phyloP scores from a whole-genome alignment of 306 rosid species.

The Cajanus cajan region DNA sequence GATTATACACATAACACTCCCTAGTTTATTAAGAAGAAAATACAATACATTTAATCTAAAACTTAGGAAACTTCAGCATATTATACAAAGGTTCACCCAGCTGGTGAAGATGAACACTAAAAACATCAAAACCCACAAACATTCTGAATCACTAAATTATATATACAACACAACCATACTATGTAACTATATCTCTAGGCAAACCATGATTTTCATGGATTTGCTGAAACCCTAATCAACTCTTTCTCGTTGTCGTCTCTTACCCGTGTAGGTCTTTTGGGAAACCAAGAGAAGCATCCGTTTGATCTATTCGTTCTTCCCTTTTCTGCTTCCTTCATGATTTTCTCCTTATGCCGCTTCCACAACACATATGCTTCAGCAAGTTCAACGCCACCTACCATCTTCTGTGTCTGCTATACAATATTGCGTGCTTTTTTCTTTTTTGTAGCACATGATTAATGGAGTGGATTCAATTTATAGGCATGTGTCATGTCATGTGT shows the following conservation, averaged over 20 bases:
- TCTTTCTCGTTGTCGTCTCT: not conserved
- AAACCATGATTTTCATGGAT: not conserved
- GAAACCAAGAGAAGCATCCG: slow-evolving; percentile 33
- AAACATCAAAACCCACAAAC: not conserved
- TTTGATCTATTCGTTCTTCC: not conserved
- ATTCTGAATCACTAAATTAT: not conserved
- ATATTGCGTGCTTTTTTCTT: not conserved
- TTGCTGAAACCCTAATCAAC: not conserved
- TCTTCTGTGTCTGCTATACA: not conserved
- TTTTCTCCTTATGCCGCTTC: slow-evolving; percentile 23
- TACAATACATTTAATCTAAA: not conserved
- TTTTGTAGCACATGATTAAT: not conserved
- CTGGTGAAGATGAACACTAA: not conserved
- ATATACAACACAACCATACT: not conserved
- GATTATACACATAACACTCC: not conserved
- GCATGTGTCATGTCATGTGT: not conserved
- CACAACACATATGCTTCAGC: slow-evolving; percentile 34
- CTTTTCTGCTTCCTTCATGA: slow-evolving; percentile 5
- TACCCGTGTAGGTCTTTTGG: slow-evolving; percentile 1
- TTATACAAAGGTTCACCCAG: not conserved
- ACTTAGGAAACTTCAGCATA: not conserved
- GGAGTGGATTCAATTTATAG: slow-evolving; percentile 14
- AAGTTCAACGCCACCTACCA: slow-evolving; percentile 18
- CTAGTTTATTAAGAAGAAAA: no score
- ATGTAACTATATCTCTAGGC: not conserved